Evolutionary conservation across 768 basidiomycete species (phyloP), one percentile per base, ranked within the genome.

Genomic region (Psilocybe sp.): DNA sequence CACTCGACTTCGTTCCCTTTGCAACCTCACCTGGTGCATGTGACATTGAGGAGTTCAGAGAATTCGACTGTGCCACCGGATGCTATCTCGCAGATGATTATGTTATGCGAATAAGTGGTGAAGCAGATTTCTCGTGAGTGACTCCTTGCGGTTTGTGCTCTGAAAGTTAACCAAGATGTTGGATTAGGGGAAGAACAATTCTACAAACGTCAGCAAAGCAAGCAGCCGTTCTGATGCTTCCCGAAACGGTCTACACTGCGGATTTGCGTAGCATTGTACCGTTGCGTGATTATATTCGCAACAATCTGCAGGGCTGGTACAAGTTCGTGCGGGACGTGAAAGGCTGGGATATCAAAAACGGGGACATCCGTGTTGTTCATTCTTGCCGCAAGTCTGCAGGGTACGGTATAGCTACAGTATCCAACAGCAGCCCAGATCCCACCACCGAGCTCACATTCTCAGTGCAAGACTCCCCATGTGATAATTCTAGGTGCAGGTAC

Each of bases 301-400:
- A 23, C 1, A 47, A 57, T 38, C 40, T 47, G 11, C 36, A 28
- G 14, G 36, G 35, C n/a, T 57, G 56, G 53, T 60, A 61, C 42
- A 19, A 20, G 8, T 60, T 52, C 35, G 51, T 44, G 2, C 55
- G 48, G 14, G 50, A 40, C 7, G 38, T 15, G 12, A 49, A 50
- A 14, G 61, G 56, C 3, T 43, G 55, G 18, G 32, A 42, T 18
- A 38, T 53, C 11, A 38, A 38, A 16, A 62, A 60, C 46, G 63
- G 61, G 7, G 60, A 64, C 23, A 28, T 66, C 6, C 57, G 62
- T 33, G 52, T 65, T n/a, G 60, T 65, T 9, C 57, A 54, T 3
- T 61, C 63, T 2, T 52, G 42, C 18, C 62, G 64, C 46, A 62
- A 62, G 39, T 51, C 58, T 2, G 32, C 49, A 5, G 42, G 51